Evolutionary conservation across 805 yeast genomes (phyloP), one percentile per base, ranked within the genome.

Genomic region (Barnettozyma siamensis): DNA sequence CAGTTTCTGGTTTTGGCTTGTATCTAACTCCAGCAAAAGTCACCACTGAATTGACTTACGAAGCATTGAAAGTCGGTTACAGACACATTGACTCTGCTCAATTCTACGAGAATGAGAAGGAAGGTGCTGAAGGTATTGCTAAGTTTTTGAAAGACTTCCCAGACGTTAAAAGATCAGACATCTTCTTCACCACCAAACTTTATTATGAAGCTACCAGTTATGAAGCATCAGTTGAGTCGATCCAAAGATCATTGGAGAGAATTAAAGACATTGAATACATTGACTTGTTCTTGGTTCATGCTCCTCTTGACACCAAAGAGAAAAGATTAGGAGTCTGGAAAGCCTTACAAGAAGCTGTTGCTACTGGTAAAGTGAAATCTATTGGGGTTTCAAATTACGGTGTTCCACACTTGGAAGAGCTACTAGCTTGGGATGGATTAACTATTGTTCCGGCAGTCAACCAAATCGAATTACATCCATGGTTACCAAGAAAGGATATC

Each of bases 321-420:
- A 46, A 42, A 18, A 69, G 93, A 55, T 53, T 80, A 33, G 85
- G 73, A 34, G 73, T 88, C 3, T 84, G 81, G 76, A 69, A 64
- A 53, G 89, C 88, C 1, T 70, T 85, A 71, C 89, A 84, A 59
- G 91, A 84, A 51, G 79, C 78, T 21, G 80, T 77, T 26, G 76
- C 69, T 21, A 65, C 65, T 7, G 83, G 87, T 8, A 60, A 67
- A 39, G 78, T 82, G 42, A 73, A 70, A 53, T 71, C 85, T 15
- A 76, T 86, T 44, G 95, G 94, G 33, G 88, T 86, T 16, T 84
- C 93, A 17, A 83, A 84, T 63, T 85, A 71, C 52, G 88, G 88
- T 40, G 57, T 62, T 15, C 64, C 60, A 7, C 87, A 79, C 57
- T 58, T 84, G 15, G 73, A 79, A 43, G 83, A 83, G 56, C 60